These are phyloP conservation scores for Nicotiana obtusifolia DNA, from an alignment of 257 asterid genomes.

Conservation along the genomic window DNA sequence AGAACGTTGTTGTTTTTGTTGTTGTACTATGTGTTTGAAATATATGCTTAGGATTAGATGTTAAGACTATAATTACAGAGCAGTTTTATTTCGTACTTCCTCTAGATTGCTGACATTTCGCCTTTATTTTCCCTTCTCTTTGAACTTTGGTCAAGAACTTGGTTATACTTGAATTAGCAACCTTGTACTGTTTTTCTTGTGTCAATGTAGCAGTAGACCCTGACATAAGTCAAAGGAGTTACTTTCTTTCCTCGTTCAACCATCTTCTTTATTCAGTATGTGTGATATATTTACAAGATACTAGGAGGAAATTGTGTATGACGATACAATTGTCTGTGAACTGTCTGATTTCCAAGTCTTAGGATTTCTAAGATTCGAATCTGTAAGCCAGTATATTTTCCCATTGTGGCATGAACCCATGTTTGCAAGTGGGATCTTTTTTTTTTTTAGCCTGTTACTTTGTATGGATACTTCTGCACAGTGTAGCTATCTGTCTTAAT, in stretches of 20 bases:
- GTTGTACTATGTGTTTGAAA: background rate
- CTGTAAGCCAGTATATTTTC: background rate
- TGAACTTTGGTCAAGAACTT: background rate
- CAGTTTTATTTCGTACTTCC: background rate
- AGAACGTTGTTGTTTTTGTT: background rate
- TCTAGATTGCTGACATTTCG: background rate
- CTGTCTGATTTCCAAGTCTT: background rate
- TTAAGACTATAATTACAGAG: background rate
- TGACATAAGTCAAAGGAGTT: background rate
- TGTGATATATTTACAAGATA: background rate
- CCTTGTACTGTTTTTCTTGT: background rate
- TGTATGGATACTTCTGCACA: background rate
- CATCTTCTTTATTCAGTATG: background rate
- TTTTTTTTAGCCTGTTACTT: background rate
- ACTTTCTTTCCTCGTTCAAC: background rate
- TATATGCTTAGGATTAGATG: background rate
- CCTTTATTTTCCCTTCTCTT: background rate
- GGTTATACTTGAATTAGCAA: background rate
- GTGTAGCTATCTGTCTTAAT: constrained; percentile 9
- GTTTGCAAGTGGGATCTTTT: background rate
- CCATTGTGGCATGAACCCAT: background rate
- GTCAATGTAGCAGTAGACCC: background rate
- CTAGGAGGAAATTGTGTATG: background rate
- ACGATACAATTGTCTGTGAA: background rate
- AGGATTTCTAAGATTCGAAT: background rate